A percentile compares a stretch with the other conserved stretches of the same genome.
Conservation (phyloP, 2,329 filamentous ascomycete genomes). For the Colletotrichum musae region DNA sequence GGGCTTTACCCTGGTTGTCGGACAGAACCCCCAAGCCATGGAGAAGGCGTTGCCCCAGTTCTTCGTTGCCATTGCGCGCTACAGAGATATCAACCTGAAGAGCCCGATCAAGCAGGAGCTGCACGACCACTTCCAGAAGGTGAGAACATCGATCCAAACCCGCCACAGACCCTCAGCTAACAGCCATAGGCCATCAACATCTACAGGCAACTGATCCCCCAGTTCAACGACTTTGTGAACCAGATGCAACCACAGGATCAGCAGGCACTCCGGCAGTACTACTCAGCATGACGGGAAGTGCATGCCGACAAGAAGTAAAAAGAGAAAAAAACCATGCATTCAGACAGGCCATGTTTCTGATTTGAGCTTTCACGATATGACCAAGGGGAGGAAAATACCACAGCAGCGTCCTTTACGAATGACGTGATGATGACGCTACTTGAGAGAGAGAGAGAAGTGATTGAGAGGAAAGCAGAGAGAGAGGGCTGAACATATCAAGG, state of each 20-base stretch:
- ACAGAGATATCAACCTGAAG: slow-evolving; percentile 74
- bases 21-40: slow-evolving; percentile 91
- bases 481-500: slow-evolving; percentile 34
- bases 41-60: slow-evolving; percentile 87
- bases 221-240: slow-evolving; percentile 69
- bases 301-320: slow-evolving; percentile 4
- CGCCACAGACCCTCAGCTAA: slow-evolving; percentile 17
- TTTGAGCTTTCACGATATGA: slow-evolving; percentile 36
- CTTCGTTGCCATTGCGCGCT: slow-evolving; percentile 87
- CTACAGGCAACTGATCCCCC: slow-evolving; percentile 73
- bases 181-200: slow-evolving; percentile 63
- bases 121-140: slow-evolving; percentile 82
- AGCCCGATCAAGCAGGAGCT: slow-evolving; percentile 76
- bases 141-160: slow-evolving; percentile 57
- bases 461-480: too few species aligned
- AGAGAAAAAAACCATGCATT: slow-evolving; percentile 17
- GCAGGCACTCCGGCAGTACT: slow-evolving; percentile 63
- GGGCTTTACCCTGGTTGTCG: slow-evolving; percentile 88
- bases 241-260: slow-evolving; percentile 66
- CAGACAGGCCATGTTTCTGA: slow-evolving; percentile 9
- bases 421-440: slow-evolving; percentile 36
- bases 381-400: slow-evolving; percentile 41
- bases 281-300: slow-evolving; percentile 48
- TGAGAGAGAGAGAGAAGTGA: not conserved
- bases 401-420: slow-evolving; percentile 34